Conservation (phyloP, 2,329 filamentous ascomycete species). For the Podosphaera fusca region DNA sequence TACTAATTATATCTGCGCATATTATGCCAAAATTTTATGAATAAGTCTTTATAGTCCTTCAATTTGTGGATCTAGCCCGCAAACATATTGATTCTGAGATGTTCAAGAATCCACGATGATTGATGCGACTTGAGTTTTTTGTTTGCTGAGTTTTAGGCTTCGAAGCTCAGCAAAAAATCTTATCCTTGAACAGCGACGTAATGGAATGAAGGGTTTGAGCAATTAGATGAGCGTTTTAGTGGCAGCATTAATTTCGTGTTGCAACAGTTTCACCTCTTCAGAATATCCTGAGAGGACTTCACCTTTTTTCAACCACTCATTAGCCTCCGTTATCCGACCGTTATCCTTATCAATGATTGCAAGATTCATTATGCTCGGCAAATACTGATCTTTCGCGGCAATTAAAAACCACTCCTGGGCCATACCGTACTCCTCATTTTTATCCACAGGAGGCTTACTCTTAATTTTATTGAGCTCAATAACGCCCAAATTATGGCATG, state of each 20-base stretch:
- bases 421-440: conserved; percentile 10
- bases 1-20: too few species aligned
- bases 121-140: too few species aligned
- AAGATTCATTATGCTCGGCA: conserved; percentile 13
- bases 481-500: conserved; percentile 13
- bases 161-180: too few species aligned
- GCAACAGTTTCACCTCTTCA: not conserved
- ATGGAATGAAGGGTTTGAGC: too few species aligned
- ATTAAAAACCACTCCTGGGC: conserved; percentile 14
- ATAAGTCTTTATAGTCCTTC: too few species aligned
- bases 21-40: too few species aligned
- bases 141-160: too few species aligned
- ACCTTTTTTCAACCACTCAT: conserved; percentile 10
- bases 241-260: not conserved
- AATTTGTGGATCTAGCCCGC: too few species aligned
- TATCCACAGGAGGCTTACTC: conserved; percentile 1
- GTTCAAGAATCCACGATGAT: too few species aligned
- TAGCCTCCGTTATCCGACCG: conserved; percentile 6
- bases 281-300: not conserved
- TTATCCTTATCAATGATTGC: conserved; percentile 10
- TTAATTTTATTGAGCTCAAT: conserved; percentile 9
- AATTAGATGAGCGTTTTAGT: too few species aligned
- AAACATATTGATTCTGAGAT: too few species aligned
- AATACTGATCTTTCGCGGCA: conserved; percentile 11
- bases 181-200: too few species aligned